A percentile compares a stretch with the other conserved stretches of the same genome.
Evolutionary conservation across 129 eudicot species (phyloP).

Genomic region (sunflower (Helianthus annuus)): DNA sequence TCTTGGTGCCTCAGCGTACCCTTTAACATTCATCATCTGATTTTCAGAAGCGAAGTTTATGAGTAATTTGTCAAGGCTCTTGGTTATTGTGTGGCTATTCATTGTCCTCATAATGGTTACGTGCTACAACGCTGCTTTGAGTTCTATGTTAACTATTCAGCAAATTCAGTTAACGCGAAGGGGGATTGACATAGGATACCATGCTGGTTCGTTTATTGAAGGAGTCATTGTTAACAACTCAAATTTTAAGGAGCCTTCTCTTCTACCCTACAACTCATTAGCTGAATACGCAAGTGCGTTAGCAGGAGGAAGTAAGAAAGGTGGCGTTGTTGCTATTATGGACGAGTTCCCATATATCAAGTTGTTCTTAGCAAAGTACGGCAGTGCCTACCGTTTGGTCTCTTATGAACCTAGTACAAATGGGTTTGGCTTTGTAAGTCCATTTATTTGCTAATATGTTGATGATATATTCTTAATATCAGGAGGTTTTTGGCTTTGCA

Average conservation of each 20-base stretch:
- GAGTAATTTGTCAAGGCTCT: constrained; percentile 16
- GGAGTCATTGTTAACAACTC: constrained; percentile 3
- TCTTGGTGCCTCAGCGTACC: not conserved
- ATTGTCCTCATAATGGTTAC: not conserved
- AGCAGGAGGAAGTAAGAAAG: constrained; percentile 7
- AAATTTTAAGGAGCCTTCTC: not conserved
- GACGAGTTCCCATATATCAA: constrained; percentile 12
- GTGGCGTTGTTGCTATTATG: not conserved
- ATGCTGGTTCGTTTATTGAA: constrained; percentile 4
- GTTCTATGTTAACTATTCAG: constrained; percentile 15
- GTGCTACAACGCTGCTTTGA: constrained; percentile 4
- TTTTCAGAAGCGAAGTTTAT: not conserved
- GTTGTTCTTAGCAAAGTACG: constrained; percentile 4
- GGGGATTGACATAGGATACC: constrained; percentile 9
- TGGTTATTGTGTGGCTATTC: constrained; percentile 13
- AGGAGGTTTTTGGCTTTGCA: not conserved
- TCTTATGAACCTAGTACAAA: constrained; percentile 4
- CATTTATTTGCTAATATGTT: not conserved
- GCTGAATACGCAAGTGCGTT: constrained; percentile 3
- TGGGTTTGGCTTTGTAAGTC: constrained; percentile 18
- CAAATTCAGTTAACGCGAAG: not conserved
- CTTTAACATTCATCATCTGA: constrained; percentile 1
- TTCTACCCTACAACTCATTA: not conserved
- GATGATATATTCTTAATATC: not conserved
- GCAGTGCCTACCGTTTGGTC: constrained; percentile 1